A percentile compares a stretch with the other conserved stretches of the same genome.
phyloP scores from a whole-genome alignment of 129 eudicot species.

The Ambrosia artemisiifolia region DNA sequence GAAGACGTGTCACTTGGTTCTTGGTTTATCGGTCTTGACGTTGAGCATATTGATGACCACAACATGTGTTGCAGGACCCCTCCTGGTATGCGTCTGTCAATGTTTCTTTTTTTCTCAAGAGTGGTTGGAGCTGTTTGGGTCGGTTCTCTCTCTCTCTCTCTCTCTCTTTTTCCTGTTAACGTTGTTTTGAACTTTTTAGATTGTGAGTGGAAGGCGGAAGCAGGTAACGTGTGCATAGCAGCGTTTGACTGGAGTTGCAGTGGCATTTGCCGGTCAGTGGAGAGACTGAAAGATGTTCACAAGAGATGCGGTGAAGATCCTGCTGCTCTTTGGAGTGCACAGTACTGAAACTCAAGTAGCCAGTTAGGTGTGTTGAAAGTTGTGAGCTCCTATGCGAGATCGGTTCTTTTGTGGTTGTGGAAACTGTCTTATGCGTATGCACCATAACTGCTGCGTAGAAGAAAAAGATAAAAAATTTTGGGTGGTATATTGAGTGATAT shows the following conservation, averaged over 20 bases:
- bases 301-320: constrained; percentile 78
- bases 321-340: constrained; percentile 65
- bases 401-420: constrained; percentile 10
- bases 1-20: constrained; percentile 86
- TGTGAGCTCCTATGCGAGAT: constrained; percentile 17
- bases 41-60: constrained; percentile 75
- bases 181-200: too few species aligned
- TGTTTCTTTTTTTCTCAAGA: too few species aligned
- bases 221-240: constrained; percentile 72
- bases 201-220: constrained; percentile 85
- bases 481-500: constrained; percentile 8
- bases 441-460: constrained; percentile 4
- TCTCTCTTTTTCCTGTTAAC: too few species aligned
- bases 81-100: constrained; percentile 49
- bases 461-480: constrained; percentile 1
- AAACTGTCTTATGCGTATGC: constrained; percentile 6
- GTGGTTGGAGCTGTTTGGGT: too few species aligned
- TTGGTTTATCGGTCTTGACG: constrained; percentile 87
- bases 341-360: constrained; percentile 14
- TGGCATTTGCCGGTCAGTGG: constrained; percentile 73
- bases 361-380: neutral
- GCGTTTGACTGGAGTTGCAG: constrained; percentile 89
- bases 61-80: constrained; percentile 92
- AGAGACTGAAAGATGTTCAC: constrained; percentile 65
- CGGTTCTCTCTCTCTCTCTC: too few species aligned